Evolutionary conservation across 148 eudicot genomes (phyloP), one percentile per base, ranked within the genome.

Genomic region (Oxyria digyna): DNA sequence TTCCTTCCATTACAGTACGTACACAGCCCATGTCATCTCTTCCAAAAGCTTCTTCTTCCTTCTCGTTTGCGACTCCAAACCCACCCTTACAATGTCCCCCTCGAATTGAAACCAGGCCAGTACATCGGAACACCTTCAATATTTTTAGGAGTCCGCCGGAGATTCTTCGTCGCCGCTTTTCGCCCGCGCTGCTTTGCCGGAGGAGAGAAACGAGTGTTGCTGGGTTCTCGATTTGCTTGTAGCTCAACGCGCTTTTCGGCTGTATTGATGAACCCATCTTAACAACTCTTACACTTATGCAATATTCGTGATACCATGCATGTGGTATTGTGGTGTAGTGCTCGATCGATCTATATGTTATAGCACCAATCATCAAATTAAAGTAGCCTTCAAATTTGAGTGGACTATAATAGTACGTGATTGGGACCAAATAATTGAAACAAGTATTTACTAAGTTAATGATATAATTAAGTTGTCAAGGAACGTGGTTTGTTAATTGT

Each of bases 21-120:
- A 87, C 10, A 92, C 87, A 0, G 81, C 93, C 97, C 97, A 92
- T 0, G 84, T 91, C 18, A 81, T 84, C 72, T 92, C 97, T 38
- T 92, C 97, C 63, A 84, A 62, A 0, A 92, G 57, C 63, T 81
- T 84, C 81, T 80, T 89, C 0, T 86, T 81, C 57, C 10, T 49
- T 67, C 79, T 89, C 6, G 86, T 91, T 42, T 91, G 96, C 74
- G 87, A 81, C 67, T 89, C 97, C 0, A 92, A 74, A 4, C 87
- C 87, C 5, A 92, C 73, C 0, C 96, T 48, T 0, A 92, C 49
- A 0, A 87, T 57, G 14, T 89, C 97, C 2, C 75, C 74, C 5
- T 82, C 77, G 96, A 92, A 87, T 63, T 92, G 18, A 92, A 89
- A 0, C 83, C 76, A 12, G 77, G 27, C 1, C 85, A 79, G 4